phyloP scores from a whole-genome alignment of 768 basidiomycete genomes.

The Mycena vulgaris region DNA sequence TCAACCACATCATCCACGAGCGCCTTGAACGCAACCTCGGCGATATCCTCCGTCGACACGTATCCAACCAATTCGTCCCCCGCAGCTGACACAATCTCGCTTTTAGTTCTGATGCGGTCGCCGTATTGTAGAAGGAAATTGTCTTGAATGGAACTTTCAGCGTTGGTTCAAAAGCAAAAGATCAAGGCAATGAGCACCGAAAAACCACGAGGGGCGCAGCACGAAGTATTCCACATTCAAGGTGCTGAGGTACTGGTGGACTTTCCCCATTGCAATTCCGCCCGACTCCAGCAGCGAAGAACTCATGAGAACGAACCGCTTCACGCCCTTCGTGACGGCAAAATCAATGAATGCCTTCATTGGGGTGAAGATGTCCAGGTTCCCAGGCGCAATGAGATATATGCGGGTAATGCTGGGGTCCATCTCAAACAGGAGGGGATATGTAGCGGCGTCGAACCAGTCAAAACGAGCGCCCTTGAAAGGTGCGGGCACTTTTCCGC shows the following conservation, averaged over 20 bases:
- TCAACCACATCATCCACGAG: constrained; percentile 43
- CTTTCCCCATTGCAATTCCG: constrained; percentile 43
- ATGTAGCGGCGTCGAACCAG: constrained; percentile 53
- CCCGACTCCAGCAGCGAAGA: constrained; percentile 44
- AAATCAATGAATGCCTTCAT: constrained; percentile 51
- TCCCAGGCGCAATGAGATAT: constrained; percentile 49
- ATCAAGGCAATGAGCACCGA: constrained; percentile 40
- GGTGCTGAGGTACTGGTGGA: constrained; percentile 54
- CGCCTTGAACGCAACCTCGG: constrained; percentile 48
- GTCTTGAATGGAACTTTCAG: constrained; percentile 39
- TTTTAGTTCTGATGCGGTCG: constrained; percentile 41
- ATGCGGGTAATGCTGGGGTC: constrained; percentile 47
- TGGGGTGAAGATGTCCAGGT: constrained; percentile 35
- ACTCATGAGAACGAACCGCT: constrained; percentile 52
- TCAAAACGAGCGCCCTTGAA: constrained; percentile 52
- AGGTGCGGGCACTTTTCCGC: constrained; percentile 43
- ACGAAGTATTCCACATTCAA: constrained; percentile 51
- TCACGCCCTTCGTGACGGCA: constrained; percentile 50
- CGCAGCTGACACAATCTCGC: constrained; percentile 46
- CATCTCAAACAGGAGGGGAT: constrained; percentile 48
- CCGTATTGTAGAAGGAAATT: constrained; percentile 46
- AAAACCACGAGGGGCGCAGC: constrained; percentile 57
- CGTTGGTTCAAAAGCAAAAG: background rate
- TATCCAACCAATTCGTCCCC: constrained; percentile 48
- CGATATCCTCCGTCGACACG: constrained; percentile 52